Conservation (phyloP, 2,329 filamentous ascomycete species). For the Monilinia polystroma region DNA sequence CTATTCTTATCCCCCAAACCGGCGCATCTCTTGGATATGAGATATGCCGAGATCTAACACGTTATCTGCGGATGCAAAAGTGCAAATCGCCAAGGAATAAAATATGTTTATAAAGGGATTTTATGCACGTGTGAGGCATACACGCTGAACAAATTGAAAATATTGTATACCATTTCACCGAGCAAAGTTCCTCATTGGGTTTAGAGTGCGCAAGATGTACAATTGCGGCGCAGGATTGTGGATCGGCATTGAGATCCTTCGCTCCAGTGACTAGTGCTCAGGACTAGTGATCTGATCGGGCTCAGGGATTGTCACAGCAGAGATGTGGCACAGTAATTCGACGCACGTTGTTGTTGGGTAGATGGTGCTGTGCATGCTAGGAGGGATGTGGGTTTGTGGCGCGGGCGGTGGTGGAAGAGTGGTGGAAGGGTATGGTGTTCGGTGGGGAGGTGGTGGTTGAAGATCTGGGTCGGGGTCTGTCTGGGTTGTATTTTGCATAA, state of each 20-base stretch:
- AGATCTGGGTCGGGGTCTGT: too few species aligned
- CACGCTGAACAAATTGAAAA: not conserved
- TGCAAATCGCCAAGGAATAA: not conserved
- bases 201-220: not conserved
- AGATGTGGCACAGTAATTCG: too few species aligned
- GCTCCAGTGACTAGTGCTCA: too few species aligned
- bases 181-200: not conserved
- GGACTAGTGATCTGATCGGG: not conserved
- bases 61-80: not conserved
- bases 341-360: too few species aligned
- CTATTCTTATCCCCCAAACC: not conserved
- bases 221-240: not conserved
- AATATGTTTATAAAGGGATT: not conserved
- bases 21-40: not conserved
- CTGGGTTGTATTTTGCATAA: too few species aligned
- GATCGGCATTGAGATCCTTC: not conserved
- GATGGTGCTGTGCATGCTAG: too few species aligned
- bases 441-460: too few species aligned
- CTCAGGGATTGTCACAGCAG: not conserved
- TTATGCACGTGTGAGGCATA: not conserved
- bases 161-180: not conserved
- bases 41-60: conserved; percentile 3
- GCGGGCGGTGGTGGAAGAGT: too few species aligned
- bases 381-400: too few species aligned
- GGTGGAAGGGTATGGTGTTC: too few species aligned